phyloP scores from a whole-genome alignment of 148 eudicot genomes.

The Selenicereus undatus region DNA sequence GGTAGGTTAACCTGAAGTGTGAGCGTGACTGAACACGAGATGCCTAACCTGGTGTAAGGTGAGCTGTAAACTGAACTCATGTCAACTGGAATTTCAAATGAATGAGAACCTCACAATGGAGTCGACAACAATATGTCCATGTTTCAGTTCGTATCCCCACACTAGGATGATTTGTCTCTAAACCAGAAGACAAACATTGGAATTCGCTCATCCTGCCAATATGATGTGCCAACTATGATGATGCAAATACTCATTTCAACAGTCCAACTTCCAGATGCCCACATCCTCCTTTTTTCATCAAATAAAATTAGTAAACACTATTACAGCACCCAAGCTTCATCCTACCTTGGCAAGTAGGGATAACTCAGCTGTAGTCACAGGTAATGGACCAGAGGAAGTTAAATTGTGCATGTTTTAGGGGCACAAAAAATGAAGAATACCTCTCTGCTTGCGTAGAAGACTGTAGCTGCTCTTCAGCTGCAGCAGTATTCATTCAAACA shows the following conservation, averaged over 20 bases:
- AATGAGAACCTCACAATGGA: not conserved
- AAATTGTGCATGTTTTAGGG: not conserved
- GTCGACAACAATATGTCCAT: conserved; percentile 7
- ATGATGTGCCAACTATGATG: not conserved
- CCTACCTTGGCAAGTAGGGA: not conserved
- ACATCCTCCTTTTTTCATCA: not conserved
- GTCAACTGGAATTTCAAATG: not conserved
- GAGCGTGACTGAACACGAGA: not conserved
- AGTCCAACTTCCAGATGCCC: not conserved
- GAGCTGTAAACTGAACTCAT: not conserved
- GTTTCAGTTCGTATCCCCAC: not conserved
- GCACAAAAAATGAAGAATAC: not conserved
- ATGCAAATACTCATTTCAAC: conserved; percentile 1
- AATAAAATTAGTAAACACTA: not conserved
- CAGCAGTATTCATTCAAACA: not conserved
- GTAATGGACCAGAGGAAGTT: not conserved
- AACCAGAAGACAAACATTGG: not conserved
- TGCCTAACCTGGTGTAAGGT: not conserved
- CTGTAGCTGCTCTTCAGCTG: not conserved
- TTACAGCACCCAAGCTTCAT: not conserved
- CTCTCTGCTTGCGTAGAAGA: not conserved
- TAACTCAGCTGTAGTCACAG: not conserved
- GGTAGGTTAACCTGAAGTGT: not conserved
- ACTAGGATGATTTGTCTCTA: not conserved
- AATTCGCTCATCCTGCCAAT: not conserved